Evolutionary conservation across 2,329 filamentous ascomycete species (phyloP).

Genomic region (Didymellaceae sp.): DNA sequence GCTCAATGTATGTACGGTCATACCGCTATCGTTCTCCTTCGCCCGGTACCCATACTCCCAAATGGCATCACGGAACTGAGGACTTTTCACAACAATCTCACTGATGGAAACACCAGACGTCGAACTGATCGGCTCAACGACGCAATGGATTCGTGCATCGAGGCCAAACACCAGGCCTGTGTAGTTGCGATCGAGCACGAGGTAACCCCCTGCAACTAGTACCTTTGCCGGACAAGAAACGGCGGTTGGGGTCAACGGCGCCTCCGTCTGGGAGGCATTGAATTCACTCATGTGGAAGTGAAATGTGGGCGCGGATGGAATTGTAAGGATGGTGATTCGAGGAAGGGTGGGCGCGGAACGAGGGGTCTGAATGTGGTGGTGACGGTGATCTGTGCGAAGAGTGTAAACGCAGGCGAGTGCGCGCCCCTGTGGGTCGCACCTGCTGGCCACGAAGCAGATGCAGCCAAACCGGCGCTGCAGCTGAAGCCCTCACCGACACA

Average conservation of each 20-base stretch:
- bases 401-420: slow-evolving; percentile 22
- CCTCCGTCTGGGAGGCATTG: slow-evolving; percentile 20
- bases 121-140: slow-evolving; percentile 62
- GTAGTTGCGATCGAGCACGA: slow-evolving; percentile 87
- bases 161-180: slow-evolving; percentile 74
- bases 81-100: slow-evolving; percentile 86
- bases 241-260: slow-evolving; percentile 37
- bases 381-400: slow-evolving; percentile 22
- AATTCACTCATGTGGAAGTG: slow-evolving; percentile 23
- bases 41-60: slow-evolving; percentile 87
- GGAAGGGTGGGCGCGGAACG: slow-evolving; percentile 26
- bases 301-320: slow-evolving; percentile 17
- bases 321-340: slow-evolving; percentile 21
- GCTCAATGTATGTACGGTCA: slow-evolving; percentile 79
- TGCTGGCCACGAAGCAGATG: slow-evolving; percentile 14
- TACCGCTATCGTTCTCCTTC: slow-evolving; percentile 74
- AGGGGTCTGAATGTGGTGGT: slow-evolving; percentile 21
- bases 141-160: slow-evolving; percentile 68
- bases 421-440: slow-evolving; percentile 25
- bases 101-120: slow-evolving; percentile 66
- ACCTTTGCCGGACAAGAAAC: slow-evolving; percentile 97
- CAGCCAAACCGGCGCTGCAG: slow-evolving; percentile 11
- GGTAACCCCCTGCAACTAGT: slow-evolving; percentile 90
- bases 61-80: slow-evolving; percentile 84
- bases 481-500: slow-evolving; percentile 13